Evolutionary conservation across 2,329 filamentous ascomycete species (phyloP), one percentile per base, ranked within the genome.

Genomic region (Mariannaea sp.): DNA sequence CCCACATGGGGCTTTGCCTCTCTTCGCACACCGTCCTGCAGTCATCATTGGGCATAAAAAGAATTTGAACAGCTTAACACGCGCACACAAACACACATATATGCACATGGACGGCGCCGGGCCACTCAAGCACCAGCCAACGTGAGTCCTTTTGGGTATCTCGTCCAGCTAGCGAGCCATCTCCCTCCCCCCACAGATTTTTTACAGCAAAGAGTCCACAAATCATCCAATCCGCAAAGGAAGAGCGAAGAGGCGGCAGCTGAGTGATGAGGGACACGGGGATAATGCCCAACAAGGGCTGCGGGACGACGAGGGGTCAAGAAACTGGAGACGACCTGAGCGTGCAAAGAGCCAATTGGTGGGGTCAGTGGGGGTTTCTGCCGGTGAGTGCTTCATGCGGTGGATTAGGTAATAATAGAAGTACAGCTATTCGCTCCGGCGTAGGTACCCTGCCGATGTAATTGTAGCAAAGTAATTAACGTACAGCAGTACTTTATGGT

Each of bases 221-320:
- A 40, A 24, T 20, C 13, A 30, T 35, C n/a, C 9, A 35, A 17
- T 14, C 4, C 5, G n/a, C 13, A 16, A 35, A 35, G n/a, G 32
- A 38, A 38, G 46, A 36, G 38, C 9, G 29, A 13, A 49, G 59
- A 55, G 46, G 62, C 59, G 36, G 56, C 61, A 53, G 59, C 38
- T 53, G 59, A 49, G 53, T 43, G 49, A 49, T 8, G 55, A 51
- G 44, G 47, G 53, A 57, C 49, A 53, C n/a, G 56, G 51, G 58
- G 58, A 61, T 52, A n/a, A n/a, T n/a, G n/a, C n/a, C n/a, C n/a
- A n/a, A n/a, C n/a, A n/a, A n/a, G n/a, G n/a, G n/a, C n/a, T n/a
- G n/a, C n/a, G n/a, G n/a, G 53, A 61, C 58, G 22, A 56, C 45
- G 49, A 49, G 44, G 47, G 29, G 29, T 32, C 29, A 32, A 32